phyloP scores from a whole-genome alignment of 140 eudicot species.

The Flaveria floridana region DNA sequence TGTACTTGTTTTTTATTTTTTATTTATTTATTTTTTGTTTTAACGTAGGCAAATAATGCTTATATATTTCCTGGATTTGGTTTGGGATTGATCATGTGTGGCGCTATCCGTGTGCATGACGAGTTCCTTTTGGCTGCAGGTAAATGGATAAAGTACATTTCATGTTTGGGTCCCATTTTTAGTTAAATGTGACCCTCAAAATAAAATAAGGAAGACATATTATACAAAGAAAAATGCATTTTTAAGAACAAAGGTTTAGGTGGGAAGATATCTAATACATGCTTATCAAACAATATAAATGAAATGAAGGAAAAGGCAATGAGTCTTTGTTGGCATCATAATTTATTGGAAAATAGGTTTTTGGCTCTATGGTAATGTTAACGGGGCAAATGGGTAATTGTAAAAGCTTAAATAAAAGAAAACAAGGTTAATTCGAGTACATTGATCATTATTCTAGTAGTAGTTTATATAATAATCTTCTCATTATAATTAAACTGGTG shows the following conservation, averaged over 20 bases:
- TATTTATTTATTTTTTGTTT: not conserved
- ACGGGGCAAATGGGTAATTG: too few relatives aligned
- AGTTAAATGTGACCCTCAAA: not conserved
- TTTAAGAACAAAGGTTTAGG: too few relatives aligned
- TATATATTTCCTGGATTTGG: constrained; percentile 96
- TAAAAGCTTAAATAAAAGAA: too few relatives aligned
- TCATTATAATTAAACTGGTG: too few relatives aligned
- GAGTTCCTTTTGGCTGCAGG: constrained; percentile 90
- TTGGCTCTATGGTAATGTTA: too few relatives aligned
- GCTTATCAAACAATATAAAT: not conserved
- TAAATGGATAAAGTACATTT: constrained; percentile 34
- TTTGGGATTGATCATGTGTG: constrained; percentile 89
- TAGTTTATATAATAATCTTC: too few relatives aligned
- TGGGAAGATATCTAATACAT: not conserved
- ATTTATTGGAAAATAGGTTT: too few relatives aligned
- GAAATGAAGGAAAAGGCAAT: too few relatives aligned
- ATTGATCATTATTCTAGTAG: too few relatives aligned
- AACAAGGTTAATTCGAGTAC: too few relatives aligned
- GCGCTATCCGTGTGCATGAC: constrained; percentile 80
- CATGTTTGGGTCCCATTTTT: not conserved
- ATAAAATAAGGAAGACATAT: not conserved
- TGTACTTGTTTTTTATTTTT: not conserved
- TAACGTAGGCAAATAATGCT: constrained; percentile 82
- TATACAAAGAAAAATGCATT: too few relatives aligned
- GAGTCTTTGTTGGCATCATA: too few relatives aligned